Evolutionary conservation across 768 basidiomycete genomes (phyloP).

Genomic region (Kwoniella sp.): DNA sequence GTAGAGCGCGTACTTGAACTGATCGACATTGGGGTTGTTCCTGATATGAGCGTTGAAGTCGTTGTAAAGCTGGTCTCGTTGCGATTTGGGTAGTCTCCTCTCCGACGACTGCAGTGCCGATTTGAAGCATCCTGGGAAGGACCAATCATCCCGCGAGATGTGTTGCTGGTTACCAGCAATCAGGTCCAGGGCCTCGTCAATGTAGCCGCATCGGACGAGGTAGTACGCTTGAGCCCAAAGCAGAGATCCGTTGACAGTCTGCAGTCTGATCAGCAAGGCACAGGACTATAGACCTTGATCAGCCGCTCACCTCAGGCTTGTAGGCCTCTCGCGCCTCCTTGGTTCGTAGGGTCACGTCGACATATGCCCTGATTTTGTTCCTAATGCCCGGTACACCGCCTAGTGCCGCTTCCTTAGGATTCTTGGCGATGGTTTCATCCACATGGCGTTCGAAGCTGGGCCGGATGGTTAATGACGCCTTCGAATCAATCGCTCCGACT

Average conservation of each 20-base stretch:
- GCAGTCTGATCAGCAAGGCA: not conserved
- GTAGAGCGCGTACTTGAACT: constrained; percentile 93
- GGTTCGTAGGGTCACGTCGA: constrained; percentile 62
- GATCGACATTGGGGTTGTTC: constrained; percentile 74
- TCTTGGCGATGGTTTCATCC: constrained; percentile 72
- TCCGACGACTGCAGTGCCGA: constrained; percentile 78
- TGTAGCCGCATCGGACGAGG: constrained; percentile 79
- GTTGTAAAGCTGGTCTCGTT: constrained; percentile 62
- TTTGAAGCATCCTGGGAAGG: constrained; percentile 75
- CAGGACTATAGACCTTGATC: too few relatives aligned
- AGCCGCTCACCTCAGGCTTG: constrained; percentile 67
- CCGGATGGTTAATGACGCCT: not conserved
- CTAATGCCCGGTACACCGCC: constrained; percentile 86
- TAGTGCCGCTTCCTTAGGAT: constrained; percentile 76
- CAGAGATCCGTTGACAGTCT: constrained; percentile 81
- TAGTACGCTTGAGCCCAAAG: constrained; percentile 94
- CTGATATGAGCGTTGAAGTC: constrained; percentile 69
- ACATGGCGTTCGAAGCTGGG: constrained; percentile 54
- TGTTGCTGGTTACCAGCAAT: constrained; percentile 65
- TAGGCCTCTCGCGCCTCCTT: constrained; percentile 75
- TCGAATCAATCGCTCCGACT: too few relatives aligned
- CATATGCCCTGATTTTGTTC: constrained; percentile 85
- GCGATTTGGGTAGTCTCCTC: constrained; percentile 54
- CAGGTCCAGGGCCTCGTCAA: constrained; percentile 73
- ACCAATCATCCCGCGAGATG: constrained; percentile 65